These are phyloP conservation scores for Plasmodium falciparum DNA, from an alignment of 169 alveolate genomes.

Conservation along the genomic window DNA sequence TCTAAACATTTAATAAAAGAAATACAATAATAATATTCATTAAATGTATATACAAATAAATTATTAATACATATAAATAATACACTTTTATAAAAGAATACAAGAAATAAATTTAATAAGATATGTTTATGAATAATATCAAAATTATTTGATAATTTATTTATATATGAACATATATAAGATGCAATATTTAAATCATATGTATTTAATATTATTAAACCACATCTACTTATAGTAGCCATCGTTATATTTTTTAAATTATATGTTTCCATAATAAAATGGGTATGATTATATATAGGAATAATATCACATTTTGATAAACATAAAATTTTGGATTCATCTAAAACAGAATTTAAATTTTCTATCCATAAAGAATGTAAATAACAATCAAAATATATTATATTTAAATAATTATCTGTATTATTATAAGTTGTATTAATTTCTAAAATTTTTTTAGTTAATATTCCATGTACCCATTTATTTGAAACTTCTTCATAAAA, in stretches of 20 bases:
- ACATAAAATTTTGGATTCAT: constrained; percentile 97
- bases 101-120: constrained; percentile 58
- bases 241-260: constrained; percentile 96
- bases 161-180: constrained; percentile 66
- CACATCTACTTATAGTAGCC: constrained; percentile 99
- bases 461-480: constrained; percentile 79
- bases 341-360: constrained; percentile 98
- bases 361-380: constrained; percentile 99
- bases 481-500: constrained; percentile 72
- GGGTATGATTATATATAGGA: constrained; percentile 88
- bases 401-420: constrained; percentile 89
- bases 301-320: constrained; percentile 97
- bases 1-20: constrained; percentile 60
- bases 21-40: constrained; percentile 72
- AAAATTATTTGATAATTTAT: constrained; percentile 47
- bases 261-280: constrained; percentile 93
- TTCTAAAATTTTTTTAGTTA: constrained; percentile 76
- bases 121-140: constrained; percentile 74
- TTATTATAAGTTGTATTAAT: constrained; percentile 61
- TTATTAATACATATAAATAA: constrained; percentile 53
- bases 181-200: constrained; percentile 89
- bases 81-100: constrained; percentile 46
- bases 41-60: constrained; percentile 60
- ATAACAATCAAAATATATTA: constrained; percentile 99
- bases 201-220: constrained; percentile 97